Base-by-base conservation (phyloP, 2,329 filamentous ascomycete species). In the Lizonia empirigonia region DNA sequence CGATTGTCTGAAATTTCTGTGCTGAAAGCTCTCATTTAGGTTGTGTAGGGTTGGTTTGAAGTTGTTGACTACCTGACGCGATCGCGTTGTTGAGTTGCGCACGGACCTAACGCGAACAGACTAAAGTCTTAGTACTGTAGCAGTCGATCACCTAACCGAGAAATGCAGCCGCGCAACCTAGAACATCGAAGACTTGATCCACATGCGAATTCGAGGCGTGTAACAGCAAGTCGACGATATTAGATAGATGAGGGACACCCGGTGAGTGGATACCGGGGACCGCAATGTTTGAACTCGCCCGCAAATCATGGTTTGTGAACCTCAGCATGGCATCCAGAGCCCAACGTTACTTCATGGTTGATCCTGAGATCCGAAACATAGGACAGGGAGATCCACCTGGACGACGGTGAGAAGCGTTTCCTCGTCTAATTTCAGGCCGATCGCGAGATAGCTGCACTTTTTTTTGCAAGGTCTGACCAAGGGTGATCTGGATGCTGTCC, bases 241-340 rank as follows among this genome's bases (percentile, higher is more conserved):
- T 36, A 41, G 29, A 44, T 23, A 40, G 23, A 27, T 32, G 33
- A 39, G 27, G 49, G 33, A 36, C 19, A 13, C 34, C 12, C 44
- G 42, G 42, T 9, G 44, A 47, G 42, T 52, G 49, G 49, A 13
- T 26, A 42, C 12, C 7, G 36, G 26, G 8, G 27, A 22, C 42
- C 12, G 5, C 33, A 22, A 44, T 34, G 49, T 33, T 41, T 33
- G 22, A 32, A 24, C 29, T 23, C 35, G 19, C 29, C 29, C 30
- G 41, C 49, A 38, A 41, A 52, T 41, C 36, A 41, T 24, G 37
- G 26, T 24, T 46, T 32, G n/a, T 15, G 27, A 13, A 19, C n/a
- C 37, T n/a, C 8, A 20, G n/a, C 3, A 15, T 23, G 26, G 36
- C 24, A 26, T 41, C 30, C 22, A 32, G 13, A 30, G 4, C 10